A percentile compares a stretch with the other conserved stretches of the same genome.
Conservation (phyloP, 805 yeast genomes). For the Nakazawaea wyomingensis region DNA sequence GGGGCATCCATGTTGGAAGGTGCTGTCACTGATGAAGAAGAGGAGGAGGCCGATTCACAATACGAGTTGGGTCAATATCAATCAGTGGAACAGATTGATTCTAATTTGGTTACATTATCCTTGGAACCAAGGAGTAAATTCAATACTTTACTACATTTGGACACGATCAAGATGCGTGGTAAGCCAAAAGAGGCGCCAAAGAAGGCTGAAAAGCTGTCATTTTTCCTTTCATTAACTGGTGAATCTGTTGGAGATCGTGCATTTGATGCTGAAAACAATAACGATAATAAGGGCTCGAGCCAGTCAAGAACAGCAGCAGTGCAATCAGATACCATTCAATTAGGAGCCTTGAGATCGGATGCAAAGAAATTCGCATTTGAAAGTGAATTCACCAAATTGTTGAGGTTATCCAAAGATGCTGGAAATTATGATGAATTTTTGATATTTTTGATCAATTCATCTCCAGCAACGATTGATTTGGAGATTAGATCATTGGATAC, state of each 20-base stretch:
- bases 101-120: constrained; percentile 66
- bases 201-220: constrained; percentile 75
- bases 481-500: constrained; percentile 79
- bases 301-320: too few species aligned
- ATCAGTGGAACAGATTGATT: constrained; percentile 58
- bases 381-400: constrained; percentile 61
- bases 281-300: too few species aligned
- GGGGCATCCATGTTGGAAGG: constrained; percentile 71
- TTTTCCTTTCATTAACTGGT: constrained; percentile 69
- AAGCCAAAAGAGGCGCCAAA: constrained; percentile 88
- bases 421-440: constrained; percentile 48
- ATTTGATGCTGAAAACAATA: constrained; percentile 33
- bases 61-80: constrained; percentile 31
- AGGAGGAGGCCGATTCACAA: constrained; percentile 27
- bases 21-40: constrained; percentile 50
- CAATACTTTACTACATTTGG: constrained; percentile 74
- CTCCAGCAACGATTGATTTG: constrained; percentile 78
- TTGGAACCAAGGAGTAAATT: constrained; percentile 73
- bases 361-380: constrained; percentile 49
- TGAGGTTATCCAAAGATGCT: constrained; percentile 40
- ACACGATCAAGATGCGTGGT: constrained; percentile 77
- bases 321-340: too few species aligned
- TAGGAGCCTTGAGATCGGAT: constrained; percentile 27
- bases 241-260: constrained; percentile 71
- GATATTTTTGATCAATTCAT: constrained; percentile 44